Base-by-base conservation (phyloP, 345 rosid species). In the Sisymbrium irio region DNA sequence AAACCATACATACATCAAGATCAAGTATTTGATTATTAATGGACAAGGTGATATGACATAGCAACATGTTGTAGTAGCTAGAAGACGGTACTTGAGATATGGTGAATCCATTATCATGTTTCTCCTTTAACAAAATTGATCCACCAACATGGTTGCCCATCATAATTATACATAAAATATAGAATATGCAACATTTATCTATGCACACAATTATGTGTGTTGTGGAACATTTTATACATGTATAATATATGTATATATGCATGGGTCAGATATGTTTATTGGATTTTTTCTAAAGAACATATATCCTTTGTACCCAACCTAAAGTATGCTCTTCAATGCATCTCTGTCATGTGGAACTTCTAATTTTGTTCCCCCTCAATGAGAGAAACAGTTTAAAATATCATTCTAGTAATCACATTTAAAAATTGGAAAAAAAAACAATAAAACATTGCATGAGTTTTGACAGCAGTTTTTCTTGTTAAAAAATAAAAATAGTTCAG, bases 1-100 rank as follows among this genome's bases (percentile, higher is more conserved):
- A 74, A 14, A 56, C 30, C 15, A 46, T 71, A 49, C 20, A 22
- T 25, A 56, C 37, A 50, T 40, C 17, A 53, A 32, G 39, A 50
- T 40, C 11, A 53, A 46, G 19, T 33, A 20, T 59, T 27, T 25
- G 50, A 62, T 75, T 39, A 75, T 41, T 45, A 45, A 56, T 25
- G 46, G 71, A 70, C 65, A 77, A 70, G 39, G 65, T 37, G 55
- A 12, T 27, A 77, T 20, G 75, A 69, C 62, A 58, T 35, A 27
- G 5, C 60, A 45, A 77, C 76, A 70, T 70, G 71, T 30, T 76
- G 71, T 47, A 65, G 30, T 70, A 63, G 80, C 71, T 62, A 63
- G 39, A 63, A 30, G 72, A 70, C 76, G 55, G 66, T 56, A 35
- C 39, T 15, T 56, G 67, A 63, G 80, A 77, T 77, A 56, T 49